phyloP scores from a whole-genome alignment of 108 stramenopile species.

The Discostella pseudostelligera region DNA sequence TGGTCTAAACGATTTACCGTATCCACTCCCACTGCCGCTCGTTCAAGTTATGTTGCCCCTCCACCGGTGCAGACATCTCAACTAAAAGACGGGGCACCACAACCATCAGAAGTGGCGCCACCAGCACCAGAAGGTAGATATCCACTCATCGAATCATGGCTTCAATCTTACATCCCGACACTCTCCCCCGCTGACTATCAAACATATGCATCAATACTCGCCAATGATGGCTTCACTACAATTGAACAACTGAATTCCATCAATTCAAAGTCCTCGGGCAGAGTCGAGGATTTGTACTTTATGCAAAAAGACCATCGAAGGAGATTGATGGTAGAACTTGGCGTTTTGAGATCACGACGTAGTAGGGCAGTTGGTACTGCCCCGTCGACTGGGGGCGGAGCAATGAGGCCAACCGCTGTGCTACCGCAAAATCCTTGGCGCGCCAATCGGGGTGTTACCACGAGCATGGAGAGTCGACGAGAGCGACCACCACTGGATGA shows the following conservation, averaged over 20 bases:
- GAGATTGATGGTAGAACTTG: conserved; percentile 5
- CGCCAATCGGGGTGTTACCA: too few relatives aligned
- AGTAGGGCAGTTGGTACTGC: neutral
- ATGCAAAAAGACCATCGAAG: conserved; percentile 11
- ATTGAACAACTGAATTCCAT: conserved; percentile 5
- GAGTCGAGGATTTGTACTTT: conserved; percentile 10
- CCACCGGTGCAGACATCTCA: too few relatives aligned
- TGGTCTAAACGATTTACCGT: too few relatives aligned
- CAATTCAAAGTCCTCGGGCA: neutral
- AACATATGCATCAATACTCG: neutral
- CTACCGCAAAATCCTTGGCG: too few relatives aligned
- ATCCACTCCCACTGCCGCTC: too few relatives aligned
- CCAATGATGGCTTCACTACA: conserved; percentile 3
- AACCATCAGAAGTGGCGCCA: too few relatives aligned
- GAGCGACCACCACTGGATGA: too few relatives aligned
- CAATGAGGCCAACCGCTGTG: neutral
- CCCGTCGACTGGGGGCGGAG: neutral
- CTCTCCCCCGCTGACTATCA: neutral
- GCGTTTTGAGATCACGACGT: neutral
- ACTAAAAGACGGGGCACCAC: too few relatives aligned
- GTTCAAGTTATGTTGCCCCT: too few relatives aligned
- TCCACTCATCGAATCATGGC: conserved; percentile 2
- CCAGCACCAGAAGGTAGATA: too few relatives aligned
- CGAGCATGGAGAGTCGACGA: too few relatives aligned
- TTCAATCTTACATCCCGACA: neutral